Evolutionary conservation across 2,329 filamentous ascomycete genomes (phyloP), one percentile per base, ranked within the genome.

Genomic region (Scortechinia acanthostroma): DNA sequence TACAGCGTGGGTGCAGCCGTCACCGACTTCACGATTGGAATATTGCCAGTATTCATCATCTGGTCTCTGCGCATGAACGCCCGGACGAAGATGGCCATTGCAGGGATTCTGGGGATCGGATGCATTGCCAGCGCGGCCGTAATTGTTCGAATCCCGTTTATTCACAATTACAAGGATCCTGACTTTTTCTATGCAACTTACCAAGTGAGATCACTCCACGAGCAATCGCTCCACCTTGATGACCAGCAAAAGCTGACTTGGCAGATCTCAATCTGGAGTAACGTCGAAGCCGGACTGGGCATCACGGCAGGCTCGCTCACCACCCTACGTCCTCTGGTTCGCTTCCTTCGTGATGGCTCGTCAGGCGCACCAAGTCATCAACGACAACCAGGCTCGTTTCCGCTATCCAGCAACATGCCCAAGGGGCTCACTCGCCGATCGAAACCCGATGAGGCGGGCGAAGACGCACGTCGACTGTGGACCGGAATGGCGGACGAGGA

Each of bases 231-330:
- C 21, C 2, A 43, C 15, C 23, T n/a, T 44, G 14, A 44, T 20
- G 20, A 20, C 10, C 19, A n/a, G 10, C 10, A n/a, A 30, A 10
- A 30, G n/a, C 25, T 62, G 21, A 30, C 25, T n/a, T 30, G n/a
- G 10, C 6, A 40, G 6, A 40, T 40, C 35, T 10, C 35, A 10
- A 40, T 40, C 35, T 40, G 35, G 35, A 15, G 13, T 6, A 40
- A 40, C 17, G 17, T 40, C 17, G 35, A 40, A 40, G 35, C 35
- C 17, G 35, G 35, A 6, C 35, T 40, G 10, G 35, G 35, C 6
- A 40, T 40, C 35, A 19, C 35, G 10, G 35, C 35, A 10, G 35
- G 35, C 17, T 40, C 10, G 13, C 17, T 40, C 13, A 10, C 35
- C 6, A 40, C 35, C 6, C 17, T 40, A 19, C 35, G 35, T 17